phyloP scores from a whole-genome alignment of 1,284 basidiomycete species.

The Takashimella koratensis region DNA sequence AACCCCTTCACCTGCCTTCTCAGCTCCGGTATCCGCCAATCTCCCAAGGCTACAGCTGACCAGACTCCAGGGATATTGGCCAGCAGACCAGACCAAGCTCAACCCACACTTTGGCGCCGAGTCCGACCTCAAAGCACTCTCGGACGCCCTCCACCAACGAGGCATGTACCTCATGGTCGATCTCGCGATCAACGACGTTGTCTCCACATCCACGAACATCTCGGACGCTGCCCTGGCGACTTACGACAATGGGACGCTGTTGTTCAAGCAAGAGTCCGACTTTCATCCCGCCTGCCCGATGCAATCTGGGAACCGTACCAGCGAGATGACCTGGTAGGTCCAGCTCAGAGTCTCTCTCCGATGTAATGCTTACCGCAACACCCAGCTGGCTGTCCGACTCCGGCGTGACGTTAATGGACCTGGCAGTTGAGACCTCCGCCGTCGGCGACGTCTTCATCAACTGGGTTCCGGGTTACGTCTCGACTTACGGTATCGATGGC shows the following conservation, averaged over 20 bases:
- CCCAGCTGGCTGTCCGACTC: too few relatives aligned
- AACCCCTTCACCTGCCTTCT: too few relatives aligned
- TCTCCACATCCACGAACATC: conserved; percentile 47
- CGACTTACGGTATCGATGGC: conserved; percentile 58
- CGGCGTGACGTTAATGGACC: conserved; percentile 63
- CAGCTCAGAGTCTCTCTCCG: conserved; percentile 7
- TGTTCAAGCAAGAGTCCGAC: conserved; percentile 30
- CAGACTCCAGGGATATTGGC: conserved; percentile 47
- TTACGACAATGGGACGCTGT: conserved; percentile 19
- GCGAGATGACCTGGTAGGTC: conserved; percentile 21
- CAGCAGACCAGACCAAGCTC: conserved; percentile 58
- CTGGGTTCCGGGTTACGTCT: conserved; percentile 61
- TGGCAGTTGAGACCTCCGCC: conserved; percentile 60
- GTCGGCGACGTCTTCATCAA: conserved; percentile 57
- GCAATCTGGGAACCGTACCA: conserved; percentile 22
- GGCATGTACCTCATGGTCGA: conserved; percentile 74
- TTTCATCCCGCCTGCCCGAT: conserved; percentile 39
- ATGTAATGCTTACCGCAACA: too few relatives aligned
- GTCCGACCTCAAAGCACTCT: conserved; percentile 64
- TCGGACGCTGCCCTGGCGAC: conserved; percentile 18
- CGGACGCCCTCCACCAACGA: conserved; percentile 60
- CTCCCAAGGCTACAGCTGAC: conserved; percentile 59
- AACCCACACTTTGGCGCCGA: conserved; percentile 64
- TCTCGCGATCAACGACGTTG: conserved; percentile 68
- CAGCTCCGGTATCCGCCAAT: conserved; percentile 59